Evolutionary conservation across 352 stramenopile genomes (phyloP).

Genomic region (Aphanomyces euteiches): DNA sequence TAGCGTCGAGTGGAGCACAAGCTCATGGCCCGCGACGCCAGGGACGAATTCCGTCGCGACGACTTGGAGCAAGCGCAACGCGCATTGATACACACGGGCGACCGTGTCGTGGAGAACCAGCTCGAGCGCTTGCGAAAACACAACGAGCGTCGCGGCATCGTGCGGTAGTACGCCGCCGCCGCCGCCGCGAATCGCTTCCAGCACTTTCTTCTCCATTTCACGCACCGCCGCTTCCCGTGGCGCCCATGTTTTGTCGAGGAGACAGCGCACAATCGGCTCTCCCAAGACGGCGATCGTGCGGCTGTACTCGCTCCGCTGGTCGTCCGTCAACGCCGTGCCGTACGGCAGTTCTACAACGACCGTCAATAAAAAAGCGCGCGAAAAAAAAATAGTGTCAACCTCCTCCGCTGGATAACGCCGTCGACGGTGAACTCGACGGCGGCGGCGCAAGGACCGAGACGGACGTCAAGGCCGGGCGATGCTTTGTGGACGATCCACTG

Average conservation of each 20-base stretch:
- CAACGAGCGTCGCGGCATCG: conserved; percentile 50
- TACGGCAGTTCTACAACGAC: conserved; percentile 51
- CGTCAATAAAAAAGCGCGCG: conserved; percentile 27
- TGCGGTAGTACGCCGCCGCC: conserved; percentile 34
- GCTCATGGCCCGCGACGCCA: conserved; percentile 36
- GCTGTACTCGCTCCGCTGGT: conserved; percentile 52
- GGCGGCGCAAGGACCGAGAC: conserved; percentile 38
- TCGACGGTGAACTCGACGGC: neutral
- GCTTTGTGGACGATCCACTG: conserved; percentile 72
- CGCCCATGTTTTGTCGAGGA: conserved; percentile 77
- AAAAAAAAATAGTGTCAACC: too few relatives aligned
- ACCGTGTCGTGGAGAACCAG: conserved; percentile 72
- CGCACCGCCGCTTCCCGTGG: conserved; percentile 68
- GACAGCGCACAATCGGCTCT: conserved; percentile 66
- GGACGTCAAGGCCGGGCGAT: conserved; percentile 56
- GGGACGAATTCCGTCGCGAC: conserved; percentile 69
- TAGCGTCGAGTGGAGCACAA: conserved; percentile 54
- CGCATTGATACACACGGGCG: conserved; percentile 73
- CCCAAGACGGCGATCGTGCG: conserved; percentile 57
- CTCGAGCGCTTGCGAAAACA: conserved; percentile 57
- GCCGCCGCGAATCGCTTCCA: conserved; percentile 36
- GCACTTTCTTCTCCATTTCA: conserved; percentile 64
- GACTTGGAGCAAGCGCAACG: conserved; percentile 64
- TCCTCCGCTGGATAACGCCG: neutral
- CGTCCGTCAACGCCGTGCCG: conserved; percentile 55